These are phyloP conservation scores for Pseudocercospora cruenta DNA, from an alignment of 2,329 filamentous ascomycete species.

Conservation along the genomic window DNA sequence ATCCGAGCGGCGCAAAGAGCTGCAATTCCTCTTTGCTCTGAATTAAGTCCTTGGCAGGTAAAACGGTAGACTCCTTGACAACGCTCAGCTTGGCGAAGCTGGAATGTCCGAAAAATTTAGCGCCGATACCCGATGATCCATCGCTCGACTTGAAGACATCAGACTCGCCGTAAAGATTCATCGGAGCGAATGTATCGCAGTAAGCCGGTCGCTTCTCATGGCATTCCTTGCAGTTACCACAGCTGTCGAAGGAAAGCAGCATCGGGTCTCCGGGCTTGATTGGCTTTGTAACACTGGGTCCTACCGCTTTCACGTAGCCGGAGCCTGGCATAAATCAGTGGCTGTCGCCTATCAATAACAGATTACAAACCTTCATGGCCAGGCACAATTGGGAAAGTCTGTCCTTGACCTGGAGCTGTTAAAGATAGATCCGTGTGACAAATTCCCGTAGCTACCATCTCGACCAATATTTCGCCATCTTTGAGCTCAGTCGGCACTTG, in stretches of 20 bases:
- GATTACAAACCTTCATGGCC: slow-evolving; percentile 30
- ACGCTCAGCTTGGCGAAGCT: slow-evolving; percentile 31
- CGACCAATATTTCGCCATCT: slow-evolving; percentile 32
- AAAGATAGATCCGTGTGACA: slow-evolving; percentile 34
- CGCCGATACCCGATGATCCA: slow-evolving; percentile 21
- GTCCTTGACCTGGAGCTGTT: slow-evolving; percentile 23
- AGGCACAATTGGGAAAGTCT: slow-evolving; percentile 31
- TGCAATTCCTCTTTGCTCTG: slow-evolving; percentile 30
- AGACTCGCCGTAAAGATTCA: slow-evolving; percentile 26
- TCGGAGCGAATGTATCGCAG: slow-evolving; percentile 28
- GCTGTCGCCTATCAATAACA: neutral
- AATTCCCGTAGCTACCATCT: slow-evolving; percentile 33
- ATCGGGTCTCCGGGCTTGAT: slow-evolving; percentile 31
- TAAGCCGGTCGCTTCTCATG: slow-evolving; percentile 25
- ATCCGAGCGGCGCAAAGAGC: slow-evolving; percentile 32
- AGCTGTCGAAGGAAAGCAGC: slow-evolving; percentile 30
- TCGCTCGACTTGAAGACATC: slow-evolving; percentile 26
- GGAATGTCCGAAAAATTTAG: slow-evolving; percentile 35
- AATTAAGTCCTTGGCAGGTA: slow-evolving; percentile 29
- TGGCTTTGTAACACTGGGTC: slow-evolving; percentile 39
- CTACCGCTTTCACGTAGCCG: slow-evolving; percentile 51
- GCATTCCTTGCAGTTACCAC: slow-evolving; percentile 28
- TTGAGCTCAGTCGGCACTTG: slow-evolving; percentile 25
- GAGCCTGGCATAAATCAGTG: slow-evolving; percentile 31
- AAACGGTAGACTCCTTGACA: slow-evolving; percentile 29